Conservation (phyloP, 2,329 filamentous ascomycete genomes). For the Penicillium sp. region DNA sequence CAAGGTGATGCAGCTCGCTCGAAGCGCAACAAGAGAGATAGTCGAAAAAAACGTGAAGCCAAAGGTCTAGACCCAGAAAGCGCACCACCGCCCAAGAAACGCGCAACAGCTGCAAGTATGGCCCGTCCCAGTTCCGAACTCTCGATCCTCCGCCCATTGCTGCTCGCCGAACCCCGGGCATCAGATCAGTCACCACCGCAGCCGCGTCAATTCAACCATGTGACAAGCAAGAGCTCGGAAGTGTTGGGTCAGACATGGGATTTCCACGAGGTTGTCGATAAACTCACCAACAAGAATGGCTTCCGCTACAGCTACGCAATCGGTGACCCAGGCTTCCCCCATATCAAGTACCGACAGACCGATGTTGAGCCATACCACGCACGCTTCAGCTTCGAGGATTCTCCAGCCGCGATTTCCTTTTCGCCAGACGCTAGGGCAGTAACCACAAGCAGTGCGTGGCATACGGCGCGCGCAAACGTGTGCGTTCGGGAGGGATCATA, state of each 20-base stretch:
- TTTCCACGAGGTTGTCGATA: slow-evolving; percentile 53
- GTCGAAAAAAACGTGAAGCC: slow-evolving; percentile 52
- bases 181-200: slow-evolving; percentile 48
- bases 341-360: slow-evolving; percentile 88
- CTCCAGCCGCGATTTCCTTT: slow-evolving; percentile 83
- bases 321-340: slow-evolving; percentile 84
- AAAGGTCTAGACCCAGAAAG: slow-evolving; percentile 49
- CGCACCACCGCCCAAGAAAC: slow-evolving; percentile 45
- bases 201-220: slow-evolving; percentile 48
- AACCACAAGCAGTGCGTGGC: slow-evolving; percentile 90
- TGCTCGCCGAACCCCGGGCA: slow-evolving; percentile 47
- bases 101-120: slow-evolving; percentile 38
- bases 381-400: slow-evolving; percentile 91
- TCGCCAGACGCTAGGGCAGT: slow-evolving; percentile 76
- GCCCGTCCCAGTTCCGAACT: slow-evolving; percentile 47
- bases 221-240: slow-evolving; percentile 44
- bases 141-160: slow-evolving; percentile 48
- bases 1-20: slow-evolving; percentile 41
- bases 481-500: slow-evolving; percentile 86
- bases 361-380: slow-evolving; percentile 83
- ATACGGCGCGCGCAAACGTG: slow-evolving; percentile 89
- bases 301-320: slow-evolving; percentile 93
- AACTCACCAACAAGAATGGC: slow-evolving; percentile 69
- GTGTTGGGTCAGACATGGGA: slow-evolving; percentile 46
- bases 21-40: slow-evolving; percentile 52